Evolutionary conservation across 331 rosid species (phyloP).

Genomic region (Rosa hybrid): DNA sequence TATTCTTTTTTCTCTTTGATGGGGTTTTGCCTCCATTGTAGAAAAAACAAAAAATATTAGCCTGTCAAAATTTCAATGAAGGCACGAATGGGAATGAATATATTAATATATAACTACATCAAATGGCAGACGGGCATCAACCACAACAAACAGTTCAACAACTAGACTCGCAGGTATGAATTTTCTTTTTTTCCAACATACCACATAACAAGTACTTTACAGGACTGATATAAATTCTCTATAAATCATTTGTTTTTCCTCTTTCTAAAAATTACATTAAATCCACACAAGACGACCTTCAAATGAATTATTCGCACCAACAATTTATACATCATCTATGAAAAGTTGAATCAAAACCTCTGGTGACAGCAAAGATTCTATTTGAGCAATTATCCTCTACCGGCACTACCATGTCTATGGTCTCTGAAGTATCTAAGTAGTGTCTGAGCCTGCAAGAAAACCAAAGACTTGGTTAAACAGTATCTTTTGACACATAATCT

Average conservation of each 20-base stretch:
- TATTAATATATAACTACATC: neutral
- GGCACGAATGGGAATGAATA: neutral
- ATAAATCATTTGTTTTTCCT: constrained; percentile 23
- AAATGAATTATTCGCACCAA: constrained; percentile 59
- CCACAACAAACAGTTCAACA: constrained; percentile 5
- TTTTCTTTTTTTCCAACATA: constrained; percentile 15
- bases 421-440: constrained; percentile 77
- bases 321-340: constrained; percentile 48
- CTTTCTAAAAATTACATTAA: constrained; percentile 46
- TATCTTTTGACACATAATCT: neutral
- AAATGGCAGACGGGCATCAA: constrained; percentile 6
- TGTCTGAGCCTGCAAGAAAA: constrained; percentile 67
- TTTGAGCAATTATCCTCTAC: constrained; percentile 58
- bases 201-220: constrained; percentile 39
- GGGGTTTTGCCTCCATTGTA: too few relatives aligned
- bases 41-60: neutral
- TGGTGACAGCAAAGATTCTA: constrained; percentile 27
- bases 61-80: neutral
- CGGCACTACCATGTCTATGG: constrained; percentile 75
- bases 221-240: constrained; percentile 47
- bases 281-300: constrained; percentile 44
- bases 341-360: constrained; percentile 51
- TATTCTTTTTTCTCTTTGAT: too few relatives aligned
- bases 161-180: constrained; percentile 13
- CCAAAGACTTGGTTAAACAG: constrained; percentile 20